Evolutionary conservation across 176 grass and related monocot species (phyloP), one percentile per base, ranked within the genome.

Genomic region (Zoysia pacifica): DNA sequence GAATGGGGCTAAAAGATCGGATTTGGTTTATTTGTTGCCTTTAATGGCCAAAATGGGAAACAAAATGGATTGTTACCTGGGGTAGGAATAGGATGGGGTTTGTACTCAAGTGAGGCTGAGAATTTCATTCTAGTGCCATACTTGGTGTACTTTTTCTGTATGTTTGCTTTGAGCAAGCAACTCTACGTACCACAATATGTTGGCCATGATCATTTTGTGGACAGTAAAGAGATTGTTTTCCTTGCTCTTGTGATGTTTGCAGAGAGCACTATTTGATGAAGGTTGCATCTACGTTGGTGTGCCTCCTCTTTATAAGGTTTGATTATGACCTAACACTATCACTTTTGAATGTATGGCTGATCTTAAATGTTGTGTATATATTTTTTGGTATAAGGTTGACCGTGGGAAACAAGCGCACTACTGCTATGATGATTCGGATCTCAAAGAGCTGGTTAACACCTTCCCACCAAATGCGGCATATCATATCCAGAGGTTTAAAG

Each of bases 231-330:
- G 53, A 51, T 83, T 54, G n/a, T 66, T 73, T 74, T 79, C 35
- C 55, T 55, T 82, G 16, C 19, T 67, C 15, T 58, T 79, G 51
- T n/a, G 61, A 12, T 82, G 51, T 58, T 39, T 93, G 78, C 72
- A 99, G 96, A 99, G 80, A 91, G 71, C 96, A 73, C 82, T 99
- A 48, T 99, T 99, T 15, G 93, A 99, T 81, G 93, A 99, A 93
- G 90, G 96, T 77, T 95, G 86, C 84, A 95, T 99, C 63, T 99
- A 95, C 44, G 96, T 99, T 72, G 93, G 92, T 51, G 96, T 99
- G 28, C 96, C 96, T 74, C 96, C 96, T 80, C 92, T 99, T 69
- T 99, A 95, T 62, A 99, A 99, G 90, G 96, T 94, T 72, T 39
- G 62, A 51, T 80, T 56, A 12, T 78, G 73, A 46, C 45, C 42